Evolutionary conservation across 495 filamentous ascomycete genomes (phyloP), one percentile per base, ranked within the genome.

Genomic region (Neurospora sp.): DNA sequence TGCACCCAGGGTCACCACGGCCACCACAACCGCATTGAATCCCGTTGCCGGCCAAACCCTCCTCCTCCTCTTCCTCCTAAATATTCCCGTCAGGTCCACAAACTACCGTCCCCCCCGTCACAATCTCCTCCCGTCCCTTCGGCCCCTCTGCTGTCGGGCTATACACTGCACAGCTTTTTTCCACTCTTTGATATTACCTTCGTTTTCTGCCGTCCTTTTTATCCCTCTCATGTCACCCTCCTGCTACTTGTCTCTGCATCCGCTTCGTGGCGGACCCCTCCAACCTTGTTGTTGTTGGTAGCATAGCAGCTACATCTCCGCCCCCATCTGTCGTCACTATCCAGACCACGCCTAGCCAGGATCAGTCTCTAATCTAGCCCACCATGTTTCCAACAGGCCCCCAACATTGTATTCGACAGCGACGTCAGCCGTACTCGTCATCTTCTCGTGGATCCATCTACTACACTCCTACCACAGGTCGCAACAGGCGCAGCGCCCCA

Each of bases 401-500:
- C 7, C 75, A 80, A 73, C 78, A 79, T 18, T 12, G 54, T 77
- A 78, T 78, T 46, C 79, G 77, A 79, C 72, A 76, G 75, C 75
- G 72, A 39, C 83, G 79, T 8, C 77, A 79, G 71, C 77, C 80
- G 38, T 81, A 80, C 71, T 81, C 79, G 71, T 74, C 78, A 69
- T 80, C 80, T 8, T 76, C 81, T 31, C 78, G 83, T 81, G 80
- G 81, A 60, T 79, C 76, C 70, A 76, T 85, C 40, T 84, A 82
- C 72, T 86, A 85, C 76, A 78, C 81, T n/a, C 84, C 84, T 23
- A 71, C 78, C 16, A 44, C 73, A 72, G 80, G 82, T 40, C 78
- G 78, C 69, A 78, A 80, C 49, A 75, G 78, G 75, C 80, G 80
- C 69, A 27, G 69, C 9, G n/a, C 69, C 16, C 14, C 54, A 16